These are phyloP conservation scores for Centrapalus pauciflorus DNA, from an alignment of 129 eudicot species.

Conservation along the genomic window DNA sequence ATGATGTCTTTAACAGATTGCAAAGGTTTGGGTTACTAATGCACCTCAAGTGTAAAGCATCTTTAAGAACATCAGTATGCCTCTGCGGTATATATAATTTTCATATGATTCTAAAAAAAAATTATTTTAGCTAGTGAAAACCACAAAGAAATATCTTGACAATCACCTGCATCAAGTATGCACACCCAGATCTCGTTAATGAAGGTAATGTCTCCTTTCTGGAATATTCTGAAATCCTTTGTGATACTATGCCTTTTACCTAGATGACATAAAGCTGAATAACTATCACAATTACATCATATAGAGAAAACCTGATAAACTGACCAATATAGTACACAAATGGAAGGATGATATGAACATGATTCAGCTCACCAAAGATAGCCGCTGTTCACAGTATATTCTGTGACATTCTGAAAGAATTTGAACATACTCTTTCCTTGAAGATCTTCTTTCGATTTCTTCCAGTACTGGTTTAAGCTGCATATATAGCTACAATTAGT, in stretches of 20 bases:
- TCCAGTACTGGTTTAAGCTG: conserved; percentile 95
- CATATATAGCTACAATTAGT: conserved; percentile 16
- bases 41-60: not conserved
- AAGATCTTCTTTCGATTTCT: conserved; percentile 90
- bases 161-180: conserved; percentile 86
- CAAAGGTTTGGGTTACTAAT: not conserved
- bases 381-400: conserved; percentile 93
- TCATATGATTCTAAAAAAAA: not conserved
- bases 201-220: conserved; percentile 86
- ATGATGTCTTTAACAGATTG: not conserved
- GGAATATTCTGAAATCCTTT: conserved; percentile 77
- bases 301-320: not conserved
- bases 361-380: conserved; percentile 62
- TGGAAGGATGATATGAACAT: not conserved
- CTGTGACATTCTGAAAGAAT: conserved; percentile 94
- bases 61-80: conserved; percentile 8
- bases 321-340: not conserved
- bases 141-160: conserved; percentile 8
- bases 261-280: conserved; percentile 27
- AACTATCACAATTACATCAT: not conserved
- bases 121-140: not conserved
- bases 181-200: conserved; percentile 95
- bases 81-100: not conserved
- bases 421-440: conserved; percentile 85
- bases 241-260: conserved; percentile 85